phyloP scores from a whole-genome alignment of 2,329 filamentous ascomycete species.

The Macrophomina phaseolina region DNA sequence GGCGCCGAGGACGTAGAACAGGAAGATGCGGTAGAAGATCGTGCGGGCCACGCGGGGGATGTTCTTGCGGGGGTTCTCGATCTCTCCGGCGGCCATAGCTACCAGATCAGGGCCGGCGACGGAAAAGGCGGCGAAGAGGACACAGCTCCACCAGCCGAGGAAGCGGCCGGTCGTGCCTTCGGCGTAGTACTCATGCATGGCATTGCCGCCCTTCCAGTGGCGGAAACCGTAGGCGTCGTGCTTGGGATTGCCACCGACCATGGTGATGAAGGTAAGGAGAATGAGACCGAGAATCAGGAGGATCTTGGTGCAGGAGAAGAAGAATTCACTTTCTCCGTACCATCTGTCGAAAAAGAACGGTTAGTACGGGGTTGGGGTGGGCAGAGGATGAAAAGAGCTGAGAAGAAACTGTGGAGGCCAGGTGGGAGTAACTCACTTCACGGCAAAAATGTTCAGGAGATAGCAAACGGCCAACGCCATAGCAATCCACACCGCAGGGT shows the following conservation, averaged over 20 bases:
- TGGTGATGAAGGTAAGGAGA: conserved; percentile 55
- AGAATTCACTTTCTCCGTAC: conserved; percentile 54
- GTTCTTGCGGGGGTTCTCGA: conserved; percentile 48
- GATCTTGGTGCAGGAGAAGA: conserved; percentile 54
- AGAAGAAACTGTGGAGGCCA: neutral
- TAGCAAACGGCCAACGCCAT: conserved; percentile 23
- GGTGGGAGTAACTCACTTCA: conserved; percentile 2
- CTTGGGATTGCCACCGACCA: conserved; percentile 52
- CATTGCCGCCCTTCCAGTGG: conserved; percentile 49
- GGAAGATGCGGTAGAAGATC: conserved; percentile 77
- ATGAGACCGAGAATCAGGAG: conserved; percentile 54
- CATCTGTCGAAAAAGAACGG: conserved; percentile 50
- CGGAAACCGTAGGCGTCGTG: conserved; percentile 52
- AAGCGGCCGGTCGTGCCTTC: conserved; percentile 62
- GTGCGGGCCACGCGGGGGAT: conserved; percentile 78
- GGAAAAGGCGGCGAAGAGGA: conserved; percentile 57
- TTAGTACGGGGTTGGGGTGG: neutral
- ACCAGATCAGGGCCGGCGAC: conserved; percentile 57
- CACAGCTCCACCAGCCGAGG: conserved; percentile 61
- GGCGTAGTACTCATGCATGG: conserved; percentile 66
- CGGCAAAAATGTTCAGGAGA: conserved; percentile 23
- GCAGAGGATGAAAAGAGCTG: neutral
- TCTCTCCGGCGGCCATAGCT: conserved; percentile 56
- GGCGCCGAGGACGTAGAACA: conserved; percentile 53
- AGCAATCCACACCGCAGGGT: conserved; percentile 24